Evolutionary conservation across 129 eudicot genomes (phyloP).

Genomic region (Heracleum sosnowskyi): DNA sequence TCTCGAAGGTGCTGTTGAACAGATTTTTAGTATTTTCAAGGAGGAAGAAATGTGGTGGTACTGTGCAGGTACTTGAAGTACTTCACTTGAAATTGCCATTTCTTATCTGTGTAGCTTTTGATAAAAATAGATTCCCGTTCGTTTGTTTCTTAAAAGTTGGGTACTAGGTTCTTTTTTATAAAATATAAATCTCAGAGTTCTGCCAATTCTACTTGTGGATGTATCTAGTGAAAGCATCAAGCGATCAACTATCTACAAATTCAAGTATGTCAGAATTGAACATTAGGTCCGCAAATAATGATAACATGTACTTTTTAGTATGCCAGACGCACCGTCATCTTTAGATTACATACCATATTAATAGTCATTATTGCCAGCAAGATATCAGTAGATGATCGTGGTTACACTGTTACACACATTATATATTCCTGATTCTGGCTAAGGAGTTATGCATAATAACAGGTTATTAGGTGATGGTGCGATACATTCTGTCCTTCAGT

Average conservation of each 20-base stretch:
- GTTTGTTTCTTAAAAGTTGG: neutral
- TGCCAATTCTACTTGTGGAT: neutral
- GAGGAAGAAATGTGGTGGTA: constrained; percentile 98
- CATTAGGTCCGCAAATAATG: neutral
- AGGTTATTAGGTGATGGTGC: neutral
- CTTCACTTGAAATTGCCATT: neutral
- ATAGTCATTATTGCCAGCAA: neutral
- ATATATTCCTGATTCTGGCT: neutral
- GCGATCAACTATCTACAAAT: neutral
- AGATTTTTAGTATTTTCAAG: constrained; percentile 71
- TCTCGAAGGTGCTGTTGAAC: constrained; percentile 96
- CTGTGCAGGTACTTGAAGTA: constrained; percentile 70
- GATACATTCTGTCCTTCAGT: neutral
- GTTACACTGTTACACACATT: neutral
- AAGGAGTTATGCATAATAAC: neutral
- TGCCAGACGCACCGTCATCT: neutral
- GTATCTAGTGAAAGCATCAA: neutral
- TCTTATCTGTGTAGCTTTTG: neutral
- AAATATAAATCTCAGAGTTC: neutral
- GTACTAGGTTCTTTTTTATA: neutral
- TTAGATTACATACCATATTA: neutral
- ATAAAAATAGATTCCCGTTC: neutral
- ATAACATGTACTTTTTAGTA: neutral
- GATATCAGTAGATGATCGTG: neutral
- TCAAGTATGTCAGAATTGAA: neutral